phyloP scores from a whole-genome alignment of 305 asterid species.

The Euphrasia arctica region DNA sequence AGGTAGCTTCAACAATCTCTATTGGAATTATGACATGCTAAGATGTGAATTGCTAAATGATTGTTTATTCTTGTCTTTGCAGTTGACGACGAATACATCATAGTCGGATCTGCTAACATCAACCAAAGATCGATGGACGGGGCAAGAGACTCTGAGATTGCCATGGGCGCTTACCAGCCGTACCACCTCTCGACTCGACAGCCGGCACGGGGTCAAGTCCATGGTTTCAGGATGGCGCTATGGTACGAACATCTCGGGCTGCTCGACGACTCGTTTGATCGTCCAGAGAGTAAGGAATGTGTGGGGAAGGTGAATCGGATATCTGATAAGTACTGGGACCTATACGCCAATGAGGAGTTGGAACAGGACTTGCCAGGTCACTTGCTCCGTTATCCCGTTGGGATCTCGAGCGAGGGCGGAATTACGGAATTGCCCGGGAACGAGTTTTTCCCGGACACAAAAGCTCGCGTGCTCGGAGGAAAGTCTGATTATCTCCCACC shows the following conservation, averaged over 20 bases:
- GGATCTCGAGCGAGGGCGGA: constrained; percentile 52
- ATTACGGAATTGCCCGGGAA: constrained; percentile 67
- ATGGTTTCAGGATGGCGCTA: constrained; percentile 82
- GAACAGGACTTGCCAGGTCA: constrained; percentile 81
- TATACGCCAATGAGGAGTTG: constrained; percentile 55
- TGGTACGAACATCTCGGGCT: constrained; percentile 94
- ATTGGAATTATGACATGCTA: not conserved
- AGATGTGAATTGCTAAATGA: not conserved
- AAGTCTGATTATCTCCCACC: constrained; percentile 83
- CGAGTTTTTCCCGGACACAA: constrained; percentile 85
- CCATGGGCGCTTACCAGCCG: constrained; percentile 92
- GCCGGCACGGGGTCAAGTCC: constrained; percentile 80
- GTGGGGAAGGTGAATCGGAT: constrained; percentile 53
- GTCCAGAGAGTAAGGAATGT: constrained; percentile 70
- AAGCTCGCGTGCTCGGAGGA: constrained; percentile 68
- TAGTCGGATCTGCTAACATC: constrained; percentile 89
- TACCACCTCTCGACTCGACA: constrained; percentile 54
- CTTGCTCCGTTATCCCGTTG: constrained; percentile 82
- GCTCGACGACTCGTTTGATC: constrained; percentile 64
- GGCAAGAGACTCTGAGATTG: constrained; percentile 83
- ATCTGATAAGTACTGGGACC: constrained; percentile 74
- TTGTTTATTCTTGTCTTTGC: constrained; percentile 28
- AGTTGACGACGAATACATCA: constrained; percentile 92
- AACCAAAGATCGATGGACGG: constrained; percentile 97
- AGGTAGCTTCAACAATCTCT: constrained; percentile 1